Conservation (phyloP, 2,329 filamentous ascomycete species). For the Cladosporium phlei region DNA sequence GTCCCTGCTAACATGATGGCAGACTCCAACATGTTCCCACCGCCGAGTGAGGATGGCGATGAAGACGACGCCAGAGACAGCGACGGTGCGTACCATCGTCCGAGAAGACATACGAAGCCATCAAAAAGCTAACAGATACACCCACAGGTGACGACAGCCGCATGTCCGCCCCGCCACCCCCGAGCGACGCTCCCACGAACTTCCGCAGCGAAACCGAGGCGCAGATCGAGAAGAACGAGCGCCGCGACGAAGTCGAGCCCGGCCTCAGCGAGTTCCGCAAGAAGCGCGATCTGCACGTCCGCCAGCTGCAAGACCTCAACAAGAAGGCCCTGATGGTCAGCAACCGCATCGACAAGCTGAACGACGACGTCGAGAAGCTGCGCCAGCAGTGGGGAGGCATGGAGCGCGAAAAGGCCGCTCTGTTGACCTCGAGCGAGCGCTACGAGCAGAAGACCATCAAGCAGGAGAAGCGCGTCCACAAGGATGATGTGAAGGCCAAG, state of each 20-base stretch:
- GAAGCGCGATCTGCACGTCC: neutral
- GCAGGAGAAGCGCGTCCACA: neutral
- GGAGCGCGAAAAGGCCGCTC: constrained; percentile 2
- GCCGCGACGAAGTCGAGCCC: neutral
- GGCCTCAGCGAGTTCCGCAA: neutral
- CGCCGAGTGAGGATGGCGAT: no score
- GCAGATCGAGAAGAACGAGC: neutral
- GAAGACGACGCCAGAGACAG: neutral
- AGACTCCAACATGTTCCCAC: no score
- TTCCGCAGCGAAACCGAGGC: neutral
- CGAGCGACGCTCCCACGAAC: neutral
- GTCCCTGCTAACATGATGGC: no score
- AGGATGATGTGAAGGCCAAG: neutral
- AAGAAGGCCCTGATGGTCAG: constrained; percentile 1
- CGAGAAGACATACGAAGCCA: neutral
- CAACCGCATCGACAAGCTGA: constrained; percentile 2
- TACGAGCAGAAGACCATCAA: neutral
- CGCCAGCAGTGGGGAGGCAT: constrained; percentile 4
- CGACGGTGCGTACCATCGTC: neutral
- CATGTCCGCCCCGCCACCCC: neutral
- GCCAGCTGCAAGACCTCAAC: neutral
- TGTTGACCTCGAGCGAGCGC: neutral
- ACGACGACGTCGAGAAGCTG: neutral
- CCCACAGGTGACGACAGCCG: neutral
- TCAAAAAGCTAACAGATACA: neutral